Evolutionary conservation across 352 stramenopile species (phyloP).

Genomic region (Achlya hypogyna): DNA sequence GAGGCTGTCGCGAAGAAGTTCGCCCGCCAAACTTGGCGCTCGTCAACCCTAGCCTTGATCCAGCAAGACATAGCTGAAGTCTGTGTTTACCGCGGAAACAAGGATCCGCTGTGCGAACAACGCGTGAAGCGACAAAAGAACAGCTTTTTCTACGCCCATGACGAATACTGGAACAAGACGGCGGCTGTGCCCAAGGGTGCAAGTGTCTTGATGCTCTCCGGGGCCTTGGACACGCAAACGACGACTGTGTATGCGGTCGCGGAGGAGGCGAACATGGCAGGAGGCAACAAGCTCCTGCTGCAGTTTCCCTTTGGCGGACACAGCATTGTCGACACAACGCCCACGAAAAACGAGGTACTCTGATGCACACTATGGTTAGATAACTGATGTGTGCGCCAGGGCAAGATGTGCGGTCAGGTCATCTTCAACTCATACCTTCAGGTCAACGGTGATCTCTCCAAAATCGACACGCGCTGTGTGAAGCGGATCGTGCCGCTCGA

Average conservation of each 20-base stretch:
- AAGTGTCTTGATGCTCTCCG: slow-evolving; percentile 44
- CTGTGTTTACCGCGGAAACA: slow-evolving; percentile 1
- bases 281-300: background rate
- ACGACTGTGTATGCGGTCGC: slow-evolving; percentile 36
- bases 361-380: no score
- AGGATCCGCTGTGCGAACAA: background rate
- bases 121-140: background rate
- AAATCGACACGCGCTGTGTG: no score
- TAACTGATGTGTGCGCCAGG: no score
- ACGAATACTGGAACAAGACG: slow-evolving; percentile 63
- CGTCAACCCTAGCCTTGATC: no score
- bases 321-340: no score
- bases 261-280: slow-evolving; percentile 25
- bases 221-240: slow-evolving; percentile 49
- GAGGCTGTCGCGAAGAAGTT: no score
- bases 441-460: no score
- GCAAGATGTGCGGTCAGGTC: no score
- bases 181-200: slow-evolving; percentile 32
- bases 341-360: no score
- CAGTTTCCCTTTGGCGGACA: background rate
- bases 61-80: background rate
- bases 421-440: no score
- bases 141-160: slow-evolving; percentile 33
- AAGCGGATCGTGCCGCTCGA: no score
- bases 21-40: no score